Base-by-base conservation (phyloP, 2,329 filamentous ascomycete species). In the Sclerotinia spermophila region DNA sequence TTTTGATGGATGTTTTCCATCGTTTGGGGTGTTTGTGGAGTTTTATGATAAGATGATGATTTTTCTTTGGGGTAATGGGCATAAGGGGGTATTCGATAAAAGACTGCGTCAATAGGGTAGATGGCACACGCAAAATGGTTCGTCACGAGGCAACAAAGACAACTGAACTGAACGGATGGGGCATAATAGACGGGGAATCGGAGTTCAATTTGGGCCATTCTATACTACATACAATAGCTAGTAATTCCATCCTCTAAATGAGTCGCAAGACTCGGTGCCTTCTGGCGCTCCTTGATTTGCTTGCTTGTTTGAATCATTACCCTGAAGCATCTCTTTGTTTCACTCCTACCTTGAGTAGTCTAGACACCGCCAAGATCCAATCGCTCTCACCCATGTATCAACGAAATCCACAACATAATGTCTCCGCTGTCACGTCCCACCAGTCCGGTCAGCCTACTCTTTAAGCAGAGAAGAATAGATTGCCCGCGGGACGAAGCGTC, bases 181-280 rank as follows among this genome's bases (percentile, higher is more conserved):
- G 48, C 33, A 53, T 65, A 53, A 40, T 66, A 66, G 62, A 66
- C 40, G 45, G 62, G 62, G 45, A 10, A 66, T 53, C 10, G 45
- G 62, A 66, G 62, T 66, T 53, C 24, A 7, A 53, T 53, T 53
- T 30, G 24, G 33, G 33, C 19, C 19, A 40, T 40, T 21, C 62
- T 40, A 30, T 53, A 53, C 62, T 53, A 66, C 24, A 40, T 53
- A 66, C 24, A 40, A n/a, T 66, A 66, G 62, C 62, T 66, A 66
- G 45, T 27, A 66, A 66, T 53, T 55, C 62, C 62, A 66, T 53
- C 62, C 11, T 53, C 62, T 66, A 15, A 53, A 66, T 53, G 62
- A 51, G 62, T 66, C 62, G 62, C 48, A 66, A 66, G 62, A 66
- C 62, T 66, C 62, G 11, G 62, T 66, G 62, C 62, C 62, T 27